These are phyloP conservation scores for Penicillium manginii DNA, from an alignment of 495 filamentous ascomycete genomes.

Conservation along the genomic window DNA sequence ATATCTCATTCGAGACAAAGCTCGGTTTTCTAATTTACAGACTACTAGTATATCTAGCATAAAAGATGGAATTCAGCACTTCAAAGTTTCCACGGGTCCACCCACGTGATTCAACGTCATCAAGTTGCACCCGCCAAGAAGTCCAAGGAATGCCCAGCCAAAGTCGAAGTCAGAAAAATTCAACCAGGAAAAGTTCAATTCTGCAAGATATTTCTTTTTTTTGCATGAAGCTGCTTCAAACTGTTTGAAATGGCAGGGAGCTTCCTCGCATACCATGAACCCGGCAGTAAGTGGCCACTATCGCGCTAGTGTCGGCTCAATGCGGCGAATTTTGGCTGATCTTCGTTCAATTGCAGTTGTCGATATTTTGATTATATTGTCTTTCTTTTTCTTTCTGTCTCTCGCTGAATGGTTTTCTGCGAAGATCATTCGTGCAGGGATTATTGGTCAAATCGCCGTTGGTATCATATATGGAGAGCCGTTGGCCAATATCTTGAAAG, in stretches of 20 bases:
- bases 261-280: conserved; percentile 39
- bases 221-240: neutral
- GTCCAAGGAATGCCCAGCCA: conserved; percentile 3
- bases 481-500: conserved; percentile 35
- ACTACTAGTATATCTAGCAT: too few species aligned
- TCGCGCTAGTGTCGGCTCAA: neutral
- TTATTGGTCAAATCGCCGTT: conserved; percentile 38
- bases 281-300: conserved; percentile 29
- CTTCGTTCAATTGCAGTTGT: conserved; percentile 23
- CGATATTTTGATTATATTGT: conserved; percentile 34
- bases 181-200: too few species aligned
- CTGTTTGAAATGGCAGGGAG: conserved; percentile 30
- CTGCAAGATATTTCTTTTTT: neutral
- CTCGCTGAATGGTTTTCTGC: conserved; percentile 37
- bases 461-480: conserved; percentile 39
- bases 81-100: neutral
- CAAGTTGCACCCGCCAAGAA: neutral
- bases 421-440: conserved; percentile 35
- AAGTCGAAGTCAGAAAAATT: neutral
- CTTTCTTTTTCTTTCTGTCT: conserved; percentile 39
- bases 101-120: neutral
- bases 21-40: too few species aligned
- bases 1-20: too few species aligned
- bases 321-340: neutral
- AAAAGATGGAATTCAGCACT: too few species aligned